Evolutionary conservation across 1,284 basidiomycete genomes (phyloP), one percentile per base, ranked within the genome.

Genomic region (Leccinum solheimii): DNA sequence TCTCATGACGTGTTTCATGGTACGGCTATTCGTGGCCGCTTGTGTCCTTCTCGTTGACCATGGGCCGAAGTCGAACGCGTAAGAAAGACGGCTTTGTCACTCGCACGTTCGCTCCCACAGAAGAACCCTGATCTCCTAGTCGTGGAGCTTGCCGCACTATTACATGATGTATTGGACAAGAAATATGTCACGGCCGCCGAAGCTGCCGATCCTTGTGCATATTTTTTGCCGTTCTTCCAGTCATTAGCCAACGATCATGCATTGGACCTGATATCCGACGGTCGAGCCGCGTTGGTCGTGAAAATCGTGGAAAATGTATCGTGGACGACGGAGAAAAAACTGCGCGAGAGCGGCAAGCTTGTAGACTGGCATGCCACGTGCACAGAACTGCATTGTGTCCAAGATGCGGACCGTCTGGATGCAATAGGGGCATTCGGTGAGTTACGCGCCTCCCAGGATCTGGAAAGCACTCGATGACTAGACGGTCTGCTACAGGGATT

Each of bases 351-450:
- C 3, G 85, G 83, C 0, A 62, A 76, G 57, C 86, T 90, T 79
- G 83, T 81, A 1, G 75, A 80, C 30, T 96, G 94, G 94, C 89
- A 96, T 62, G 73, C 83, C 1, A 73, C 75, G n/a, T 96, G 92
- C 68, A 60, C 80, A 1, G 95, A 97, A 72, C 81, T 97, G 52
- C 90, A 93, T 72, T 95, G 92, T 63, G 94, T 97, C 0, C 94
- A 96, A 74, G 95, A 98, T 73, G 94, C 94, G 0, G 95, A 97
- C 72, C 82, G 95, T 50, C 76, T 98, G 14, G 95, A 98, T 73
- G 93, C 94, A 1, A 95, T 98, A 54, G 95, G 95, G 2, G 91
- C 90, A 5, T 91, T 97, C 64, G 95, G 94, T 92, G 64, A 49
- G 81, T 72, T 26, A 23, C 34, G 6, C 3, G 21, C 19, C 21